phyloP scores from a whole-genome alignment of 306 rosid species.

The Corylus avellana region DNA sequence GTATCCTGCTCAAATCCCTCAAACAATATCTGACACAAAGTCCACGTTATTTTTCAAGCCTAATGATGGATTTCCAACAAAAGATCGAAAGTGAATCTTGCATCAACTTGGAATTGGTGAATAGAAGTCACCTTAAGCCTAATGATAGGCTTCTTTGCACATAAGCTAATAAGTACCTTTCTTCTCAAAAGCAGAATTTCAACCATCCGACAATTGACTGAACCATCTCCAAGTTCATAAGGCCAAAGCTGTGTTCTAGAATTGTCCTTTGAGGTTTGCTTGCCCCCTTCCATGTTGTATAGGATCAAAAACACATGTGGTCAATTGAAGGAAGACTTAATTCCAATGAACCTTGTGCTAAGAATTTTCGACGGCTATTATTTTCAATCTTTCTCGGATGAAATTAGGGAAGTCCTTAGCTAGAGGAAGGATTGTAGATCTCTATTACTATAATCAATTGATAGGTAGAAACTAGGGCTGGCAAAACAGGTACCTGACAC shows the following conservation, averaged over 20 bases:
- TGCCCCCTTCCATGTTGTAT: background rate
- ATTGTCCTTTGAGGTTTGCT: background rate
- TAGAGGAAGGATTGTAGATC: too few relatives aligned
- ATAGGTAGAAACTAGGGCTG: too few relatives aligned
- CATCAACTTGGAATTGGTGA: background rate
- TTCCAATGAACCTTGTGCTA: background rate
- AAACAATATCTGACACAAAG: too few relatives aligned
- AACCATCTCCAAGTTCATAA: background rate
- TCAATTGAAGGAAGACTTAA: background rate
- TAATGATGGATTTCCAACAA: background rate
- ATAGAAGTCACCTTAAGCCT: background rate
- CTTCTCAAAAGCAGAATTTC: background rate
- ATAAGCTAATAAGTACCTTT: background rate
- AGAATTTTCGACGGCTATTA: background rate
- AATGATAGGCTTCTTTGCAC: background rate
- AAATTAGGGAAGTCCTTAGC: too few relatives aligned
- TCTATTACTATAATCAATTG: too few relatives aligned
- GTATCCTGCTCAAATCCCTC: too few relatives aligned
- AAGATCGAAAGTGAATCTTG: background rate
- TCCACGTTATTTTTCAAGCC: too few relatives aligned
- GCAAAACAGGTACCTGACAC: too few relatives aligned
- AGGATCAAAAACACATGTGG: background rate
- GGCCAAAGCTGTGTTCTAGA: background rate
- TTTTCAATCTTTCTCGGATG: too few relatives aligned
- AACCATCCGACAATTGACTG: background rate